Conservation (phyloP, 192 early-diverging fungal genomes). For the Coemansia sp. region DNA sequence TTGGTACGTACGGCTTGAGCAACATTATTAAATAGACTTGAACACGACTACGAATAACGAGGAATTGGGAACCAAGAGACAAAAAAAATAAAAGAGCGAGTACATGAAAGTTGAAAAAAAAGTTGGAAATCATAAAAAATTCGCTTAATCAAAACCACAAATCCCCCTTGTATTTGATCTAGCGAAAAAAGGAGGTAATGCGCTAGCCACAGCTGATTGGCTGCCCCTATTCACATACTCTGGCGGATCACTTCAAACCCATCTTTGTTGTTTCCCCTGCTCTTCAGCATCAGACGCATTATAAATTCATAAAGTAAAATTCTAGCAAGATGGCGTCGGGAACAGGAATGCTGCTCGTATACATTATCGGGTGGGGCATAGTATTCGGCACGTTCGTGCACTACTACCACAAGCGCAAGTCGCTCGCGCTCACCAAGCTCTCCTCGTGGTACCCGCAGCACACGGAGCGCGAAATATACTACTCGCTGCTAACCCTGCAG, state of each 20-base stretch:
- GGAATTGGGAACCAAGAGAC: neutral
- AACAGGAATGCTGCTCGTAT: slow-evolving; percentile 50
- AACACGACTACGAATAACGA: neutral
- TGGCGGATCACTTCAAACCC: neutral
- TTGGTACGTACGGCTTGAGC: slow-evolving; percentile 7
- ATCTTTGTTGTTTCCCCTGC: neutral
- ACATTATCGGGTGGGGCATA: slow-evolving; percentile 53
- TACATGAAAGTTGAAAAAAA: neutral
- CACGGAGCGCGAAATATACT: slow-evolving; percentile 62
- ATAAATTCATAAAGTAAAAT: neutral
- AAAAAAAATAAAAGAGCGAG: neutral
- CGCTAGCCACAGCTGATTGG: neutral
- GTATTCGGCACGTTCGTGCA: slow-evolving; percentile 56
- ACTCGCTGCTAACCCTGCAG: slow-evolving; percentile 57
- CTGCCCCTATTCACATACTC: neutral
- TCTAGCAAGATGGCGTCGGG: slow-evolving; percentile 45
- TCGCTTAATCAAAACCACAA: neutral
- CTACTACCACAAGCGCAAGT: slow-evolving; percentile 57
- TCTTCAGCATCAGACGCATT: neutral
- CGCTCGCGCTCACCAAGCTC: slow-evolving; percentile 44
- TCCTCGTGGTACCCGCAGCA: slow-evolving; percentile 72
- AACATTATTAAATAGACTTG: slow-evolving; percentile 5
- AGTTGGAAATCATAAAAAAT: neutral
- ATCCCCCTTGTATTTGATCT: neutral
- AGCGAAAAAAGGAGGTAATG: no score